Base-by-base conservation (phyloP, 2,329 filamentous ascomycete species). In the Neonectria faginata region DNA sequence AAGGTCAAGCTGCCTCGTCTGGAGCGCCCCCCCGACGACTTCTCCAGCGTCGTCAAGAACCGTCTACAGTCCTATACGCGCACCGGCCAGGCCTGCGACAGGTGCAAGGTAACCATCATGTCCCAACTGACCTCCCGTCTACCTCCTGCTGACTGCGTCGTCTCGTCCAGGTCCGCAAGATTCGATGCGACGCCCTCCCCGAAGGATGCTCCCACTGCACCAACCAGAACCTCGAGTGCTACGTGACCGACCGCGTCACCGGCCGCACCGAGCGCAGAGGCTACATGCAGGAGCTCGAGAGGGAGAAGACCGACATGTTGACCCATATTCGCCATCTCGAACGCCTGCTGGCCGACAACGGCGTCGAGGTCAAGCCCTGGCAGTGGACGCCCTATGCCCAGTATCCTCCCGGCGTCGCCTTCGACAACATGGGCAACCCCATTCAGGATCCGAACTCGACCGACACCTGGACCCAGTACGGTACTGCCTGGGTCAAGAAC, bases 61-160 rank as follows among this genome's bases (percentile, higher is more conserved):
- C 83, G 85, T 59, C 77, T 88, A 48, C 83, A 84, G 67, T 83
- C 84, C 3, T 86, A 86, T 67, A 86, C 85, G 20, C 82, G 86
- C 62, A 97, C 93, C 0, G 93, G 93, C 10, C 93, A 97, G 80
- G 93, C 93, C 33, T 97, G 93, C 84, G 93, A 97, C 79, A 86
- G 93, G 60, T 97, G 93, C 85, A 96, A 95, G 86, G 91, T 92
- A 78, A 72, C 84, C 18, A 33, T 58, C 39, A 62, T 56, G 3
- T 12, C 50, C 48, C 44, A 41, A 25, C 39, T 48, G 31, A 7
- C 27, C 18, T 44, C 20, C 56, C 16, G 5, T 12, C 9, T 55
- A 44, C 22, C 18, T 27, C 29, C 63, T 67, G 55, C 62, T 66
- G 53, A 64, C 58, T 57, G 48, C 58, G 62, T 60, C 51, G 42